Percentiles rank a stretch among this genome's conserved stretches.
Evolutionary conservation across 2,329 filamentous ascomycete species (phyloP).

Genomic region (Huntiella moniliformis): DNA sequence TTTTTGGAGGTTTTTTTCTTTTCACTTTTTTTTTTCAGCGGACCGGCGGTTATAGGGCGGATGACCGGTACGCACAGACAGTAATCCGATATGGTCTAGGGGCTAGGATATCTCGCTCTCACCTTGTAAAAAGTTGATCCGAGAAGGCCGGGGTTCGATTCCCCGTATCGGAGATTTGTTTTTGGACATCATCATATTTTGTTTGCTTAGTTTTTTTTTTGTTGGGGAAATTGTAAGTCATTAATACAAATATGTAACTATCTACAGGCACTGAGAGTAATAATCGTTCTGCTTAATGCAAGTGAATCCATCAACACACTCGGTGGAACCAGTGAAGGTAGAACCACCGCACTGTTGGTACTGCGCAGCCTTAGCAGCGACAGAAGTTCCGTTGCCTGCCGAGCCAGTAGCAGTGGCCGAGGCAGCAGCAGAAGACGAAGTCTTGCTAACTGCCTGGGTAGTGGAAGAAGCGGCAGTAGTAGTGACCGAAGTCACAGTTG

Average conservation of each 20-base stretch:
- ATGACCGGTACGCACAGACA: too few species aligned
- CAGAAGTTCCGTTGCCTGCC: slow-evolving; percentile 14
- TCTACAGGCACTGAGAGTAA: slow-evolving; percentile 25
- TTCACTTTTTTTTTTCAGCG: neutral
- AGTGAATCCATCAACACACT: slow-evolving; percentile 19
- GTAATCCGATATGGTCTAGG: neutral
- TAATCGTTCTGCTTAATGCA: slow-evolving; percentile 22
- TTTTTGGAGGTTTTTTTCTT: neutral
- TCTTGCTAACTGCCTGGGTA: neutral
- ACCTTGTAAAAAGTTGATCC: slow-evolving; percentile 3
- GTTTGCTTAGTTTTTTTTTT: neutral
- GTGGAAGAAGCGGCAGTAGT: neutral
- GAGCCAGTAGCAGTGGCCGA: slow-evolving; percentile 18
- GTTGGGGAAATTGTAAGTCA: neutral
- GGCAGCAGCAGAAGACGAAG: neutral
- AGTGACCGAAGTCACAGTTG: neutral
- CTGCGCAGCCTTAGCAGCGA: slow-evolving; percentile 16
- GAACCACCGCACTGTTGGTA: slow-evolving; percentile 23
- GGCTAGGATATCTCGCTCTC: neutral
- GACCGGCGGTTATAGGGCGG: neutral
- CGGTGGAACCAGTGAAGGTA: slow-evolving; percentile 20
- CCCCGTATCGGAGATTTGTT: slow-evolving; percentile 13
- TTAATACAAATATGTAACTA: neutral
- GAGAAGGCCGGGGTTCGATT: slow-evolving; percentile 15
- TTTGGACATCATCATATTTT: neutral